phyloP scores from a whole-genome alignment of 495 filamentous ascomycete genomes.

The Parachaetomium inaequale region DNA sequence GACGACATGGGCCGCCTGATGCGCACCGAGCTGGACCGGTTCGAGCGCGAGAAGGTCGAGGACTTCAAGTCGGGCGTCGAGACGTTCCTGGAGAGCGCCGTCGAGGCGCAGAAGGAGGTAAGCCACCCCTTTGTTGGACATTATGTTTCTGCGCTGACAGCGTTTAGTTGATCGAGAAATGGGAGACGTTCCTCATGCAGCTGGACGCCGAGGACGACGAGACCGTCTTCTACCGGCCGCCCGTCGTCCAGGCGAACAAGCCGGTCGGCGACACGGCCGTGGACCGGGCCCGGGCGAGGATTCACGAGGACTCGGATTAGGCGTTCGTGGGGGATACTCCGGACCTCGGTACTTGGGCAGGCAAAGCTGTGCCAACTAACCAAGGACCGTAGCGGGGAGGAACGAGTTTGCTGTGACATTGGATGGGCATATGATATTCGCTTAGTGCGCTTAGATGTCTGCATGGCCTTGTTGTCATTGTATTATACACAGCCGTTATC shows the following conservation, averaged over 20 bases:
- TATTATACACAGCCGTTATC: constrained; percentile 21
- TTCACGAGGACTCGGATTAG: constrained; percentile 52
- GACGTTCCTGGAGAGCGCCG: constrained; percentile 92
- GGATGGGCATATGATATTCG: neutral
- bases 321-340: constrained; percentile 15
- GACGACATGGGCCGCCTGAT: constrained; percentile 97
- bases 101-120: constrained; percentile 98
- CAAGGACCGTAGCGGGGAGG: neutral
- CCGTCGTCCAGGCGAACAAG: constrained; percentile 45
- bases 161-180: constrained; percentile 86
- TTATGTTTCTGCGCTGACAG: constrained; percentile 23
- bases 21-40: constrained; percentile 84
- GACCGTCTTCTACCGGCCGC: constrained; percentile 67
- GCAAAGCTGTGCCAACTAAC: neutral
- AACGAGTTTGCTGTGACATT: neutral
- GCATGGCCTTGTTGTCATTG: constrained; percentile 6
- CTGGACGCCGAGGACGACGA: constrained; percentile 91
- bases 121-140: constrained; percentile 25
- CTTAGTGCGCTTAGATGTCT: neutral
- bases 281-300: constrained; percentile 47
- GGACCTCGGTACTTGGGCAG: neutral
- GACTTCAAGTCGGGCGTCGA: constrained; percentile 98
- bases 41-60: constrained; percentile 96
- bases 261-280: constrained; percentile 47
- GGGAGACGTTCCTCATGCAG: constrained; percentile 96